phyloP scores from a whole-genome alignment of 495 filamentous ascomycete species.

The Friedmanniomyces endolithicus region DNA sequence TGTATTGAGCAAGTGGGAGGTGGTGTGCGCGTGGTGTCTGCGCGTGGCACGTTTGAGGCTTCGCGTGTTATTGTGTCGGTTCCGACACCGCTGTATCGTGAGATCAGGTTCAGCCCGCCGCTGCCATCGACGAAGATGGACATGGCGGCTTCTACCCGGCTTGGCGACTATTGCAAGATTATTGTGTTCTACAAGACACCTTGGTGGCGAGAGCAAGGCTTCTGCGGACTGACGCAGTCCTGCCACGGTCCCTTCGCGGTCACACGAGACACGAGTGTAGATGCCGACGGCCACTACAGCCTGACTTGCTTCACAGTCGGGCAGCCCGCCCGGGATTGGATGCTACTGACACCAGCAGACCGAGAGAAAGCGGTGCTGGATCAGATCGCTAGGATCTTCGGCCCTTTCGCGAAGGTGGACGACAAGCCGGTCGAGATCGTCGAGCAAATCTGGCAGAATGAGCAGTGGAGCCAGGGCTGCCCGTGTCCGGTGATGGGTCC shows the following conservation, averaged over 20 bases:
- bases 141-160: conserved; percentile 9
- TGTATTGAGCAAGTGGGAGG: conserved; percentile 4
- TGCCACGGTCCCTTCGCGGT: conserved; percentile 19
- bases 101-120: conserved; percentile 17
- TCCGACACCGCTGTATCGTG: conserved; percentile 13
- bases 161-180: conserved; percentile 20
- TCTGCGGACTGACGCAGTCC: conserved; percentile 17
- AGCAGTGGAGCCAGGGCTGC: conserved; percentile 18
- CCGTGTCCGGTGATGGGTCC: conserved; percentile 16
- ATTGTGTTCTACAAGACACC: conserved; percentile 19
- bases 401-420: conserved; percentile 12
- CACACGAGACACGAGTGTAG: conserved; percentile 18
- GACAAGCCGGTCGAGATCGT: conserved; percentile 13
- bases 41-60: conserved; percentile 5
- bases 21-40: conserved; percentile 4
- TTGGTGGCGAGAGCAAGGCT: conserved; percentile 19
- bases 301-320: conserved; percentile 20
- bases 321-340: conserved; percentile 16
- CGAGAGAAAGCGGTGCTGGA: conserved; percentile 6
- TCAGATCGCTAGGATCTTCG: conserved; percentile 10
- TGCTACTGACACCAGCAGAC: neutral
- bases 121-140: conserved; percentile 12
- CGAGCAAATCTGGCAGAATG: conserved; percentile 19
- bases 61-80: conserved; percentile 17
- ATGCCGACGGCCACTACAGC: conserved; percentile 15